phyloP scores from a whole-genome alignment of 108 stramenopile genomes.

The Fistulifera pelliculosa region DNA sequence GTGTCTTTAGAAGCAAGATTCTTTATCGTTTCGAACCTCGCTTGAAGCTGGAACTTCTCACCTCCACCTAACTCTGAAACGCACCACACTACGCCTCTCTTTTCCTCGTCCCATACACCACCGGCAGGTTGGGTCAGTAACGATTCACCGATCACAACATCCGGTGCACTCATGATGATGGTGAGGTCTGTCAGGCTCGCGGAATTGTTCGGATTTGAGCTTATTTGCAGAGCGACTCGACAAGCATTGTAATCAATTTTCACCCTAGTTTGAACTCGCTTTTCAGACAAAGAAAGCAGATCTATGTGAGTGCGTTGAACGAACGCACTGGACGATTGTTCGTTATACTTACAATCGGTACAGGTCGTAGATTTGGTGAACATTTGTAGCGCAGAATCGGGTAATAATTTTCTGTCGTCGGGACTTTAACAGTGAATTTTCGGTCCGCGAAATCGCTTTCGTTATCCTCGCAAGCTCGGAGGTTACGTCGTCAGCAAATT shows the following conservation, averaged over 20 bases:
- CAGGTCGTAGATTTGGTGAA: constrained; percentile 55
- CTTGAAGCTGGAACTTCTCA: constrained; percentile 84
- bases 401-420: constrained; percentile 65
- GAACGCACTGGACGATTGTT: too few species aligned
- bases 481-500: constrained; percentile 43
- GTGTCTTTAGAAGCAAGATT: constrained; percentile 12
- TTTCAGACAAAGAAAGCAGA: constrained; percentile 2
- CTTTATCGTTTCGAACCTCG: constrained; percentile 53
- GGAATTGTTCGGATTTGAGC: constrained; percentile 81
- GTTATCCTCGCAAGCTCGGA: constrained; percentile 5
- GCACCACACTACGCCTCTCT: constrained; percentile 78
- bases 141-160: constrained; percentile 49
- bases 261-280: constrained; percentile 77
- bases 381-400: constrained; percentile 81
- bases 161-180: constrained; percentile 75
- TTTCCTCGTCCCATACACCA: constrained; percentile 75
- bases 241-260: constrained; percentile 45
- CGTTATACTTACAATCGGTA: constrained; percentile 83
- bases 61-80: constrained; percentile 70
- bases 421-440: constrained; percentile 50
- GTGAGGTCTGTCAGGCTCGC: constrained; percentile 68
- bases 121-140: constrained; percentile 72
- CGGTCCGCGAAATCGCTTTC: constrained; percentile 24
- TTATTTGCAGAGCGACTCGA: constrained; percentile 79
- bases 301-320: constrained; percentile 5